Evolutionary conservation across 2,329 filamentous ascomycete species (phyloP).

Genomic region (Calonectria pteridis): DNA sequence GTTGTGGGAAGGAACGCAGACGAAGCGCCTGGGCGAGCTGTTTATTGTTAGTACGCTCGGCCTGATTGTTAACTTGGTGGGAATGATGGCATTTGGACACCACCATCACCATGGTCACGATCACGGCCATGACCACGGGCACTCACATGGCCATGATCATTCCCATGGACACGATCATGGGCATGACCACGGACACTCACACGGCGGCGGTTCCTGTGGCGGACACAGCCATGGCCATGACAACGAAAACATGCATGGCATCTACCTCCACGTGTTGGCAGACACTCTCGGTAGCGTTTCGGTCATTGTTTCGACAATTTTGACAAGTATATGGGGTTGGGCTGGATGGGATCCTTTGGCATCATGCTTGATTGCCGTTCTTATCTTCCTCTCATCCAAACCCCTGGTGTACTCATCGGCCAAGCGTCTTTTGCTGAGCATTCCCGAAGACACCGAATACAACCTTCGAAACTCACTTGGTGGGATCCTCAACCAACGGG

Average conservation of each 20-base stretch:
- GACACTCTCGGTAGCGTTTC: slow-evolving; percentile 95
- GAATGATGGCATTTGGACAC: slow-evolving; percentile 85
- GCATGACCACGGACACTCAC: slow-evolving; percentile 57
- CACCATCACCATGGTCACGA: slow-evolving; percentile 67
- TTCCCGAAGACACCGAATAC: slow-evolving; percentile 90
- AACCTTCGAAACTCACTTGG: slow-evolving; percentile 86
- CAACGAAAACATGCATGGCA: slow-evolving; percentile 98
- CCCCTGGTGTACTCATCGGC: slow-evolving; percentile 90
- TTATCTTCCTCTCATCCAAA: slow-evolving; percentile 93
- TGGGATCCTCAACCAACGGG: slow-evolving; percentile 83
- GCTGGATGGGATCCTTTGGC: slow-evolving; percentile 94
- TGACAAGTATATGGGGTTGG: slow-evolving; percentile 92
- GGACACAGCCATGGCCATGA: slow-evolving; percentile 68
- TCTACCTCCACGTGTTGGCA: slow-evolving; percentile 94
- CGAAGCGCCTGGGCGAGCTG: slow-evolving; percentile 86
- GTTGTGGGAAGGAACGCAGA: slow-evolving; percentile 84
- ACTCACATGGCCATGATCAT: slow-evolving; percentile 35
- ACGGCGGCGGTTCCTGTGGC: slow-evolving; percentile 55
- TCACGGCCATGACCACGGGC: slow-evolving; percentile 48
- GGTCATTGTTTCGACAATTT: slow-evolving; percentile 89
- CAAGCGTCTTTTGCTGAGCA: slow-evolving; percentile 83
- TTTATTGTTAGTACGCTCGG: slow-evolving; percentile 90
- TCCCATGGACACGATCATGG: slow-evolving; percentile 57
- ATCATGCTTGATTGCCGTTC: slow-evolving; percentile 90
- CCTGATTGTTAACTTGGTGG: slow-evolving; percentile 90